Base-by-base conservation (phyloP, 768 basidiomycete species). In the Leucosporidium scottii region DNA sequence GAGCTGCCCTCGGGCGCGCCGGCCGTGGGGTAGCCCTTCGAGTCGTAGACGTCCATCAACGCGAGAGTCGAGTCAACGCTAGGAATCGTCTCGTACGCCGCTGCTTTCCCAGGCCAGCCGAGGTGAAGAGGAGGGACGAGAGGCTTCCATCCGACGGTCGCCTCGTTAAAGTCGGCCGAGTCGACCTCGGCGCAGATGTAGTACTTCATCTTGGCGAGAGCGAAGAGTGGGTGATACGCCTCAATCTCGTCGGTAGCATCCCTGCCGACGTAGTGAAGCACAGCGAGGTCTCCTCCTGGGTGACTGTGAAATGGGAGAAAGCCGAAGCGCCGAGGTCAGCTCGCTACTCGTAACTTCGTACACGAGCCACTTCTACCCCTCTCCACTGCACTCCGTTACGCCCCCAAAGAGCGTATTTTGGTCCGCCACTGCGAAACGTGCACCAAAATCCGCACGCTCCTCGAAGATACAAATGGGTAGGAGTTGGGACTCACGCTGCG, bases 231-330 rank as follows among this genome's bases (percentile, higher is more conserved):
- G 77, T 99, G 96, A 79, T 89, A 97, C 27, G 92, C 94, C 69
- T 90, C 85, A 44, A 98, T 89, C 78, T 99, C 96, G 80, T 94
- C 89, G 0, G 90, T 85, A 0, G 94, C 93, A 76, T 99, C 93
- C 64, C 94, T 84, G 4, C 94, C 96, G 51, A 97, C 86, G 74
- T 93, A 97, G 79, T 99, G 96, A 30, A 94, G 85, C 65, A 99
- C 85, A 20, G 92, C 84, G 59, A 97, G 86, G 6, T 84, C 78
- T 49, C 94, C 93, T 53, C 96, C 96, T 0, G 96, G 96, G 76
- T 98, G 94, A 6, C 84, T 81, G 6, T 83, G 39, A 44, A 44
- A 44, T 3, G 39, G 15, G 39, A 4, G 34, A 34, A 34, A 34
- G 34, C 34, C 34, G 34, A 34, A 44, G 39, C 39, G 39, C 39